Evolutionary conservation across 257 asterid species (phyloP).

Genomic region (Prunella vulgaris): DNA sequence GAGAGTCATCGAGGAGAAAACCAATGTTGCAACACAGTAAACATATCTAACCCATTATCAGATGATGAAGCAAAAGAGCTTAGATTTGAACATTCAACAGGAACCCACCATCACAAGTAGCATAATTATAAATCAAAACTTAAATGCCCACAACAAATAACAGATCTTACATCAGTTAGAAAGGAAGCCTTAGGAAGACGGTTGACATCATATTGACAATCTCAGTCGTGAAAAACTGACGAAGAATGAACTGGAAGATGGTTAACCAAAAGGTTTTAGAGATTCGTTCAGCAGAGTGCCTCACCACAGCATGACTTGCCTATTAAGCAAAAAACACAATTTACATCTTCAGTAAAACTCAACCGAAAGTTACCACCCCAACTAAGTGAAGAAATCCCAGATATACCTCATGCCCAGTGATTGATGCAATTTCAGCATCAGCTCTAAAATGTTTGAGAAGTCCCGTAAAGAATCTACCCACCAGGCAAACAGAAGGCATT

Average conservation of each 20-base stretch:
- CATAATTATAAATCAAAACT: not conserved
- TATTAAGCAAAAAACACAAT: conserved; percentile 31
- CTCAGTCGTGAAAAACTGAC: conserved; percentile 85
- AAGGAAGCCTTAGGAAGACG: conserved; percentile 82
- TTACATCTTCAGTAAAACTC: conserved; percentile 1
- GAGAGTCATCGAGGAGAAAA: no score
- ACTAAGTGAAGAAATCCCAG: not conserved
- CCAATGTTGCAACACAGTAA: no score
- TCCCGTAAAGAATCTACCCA: conserved; percentile 94
- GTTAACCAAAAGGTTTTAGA: conserved; percentile 82
- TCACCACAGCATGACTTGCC: conserved; percentile 94
- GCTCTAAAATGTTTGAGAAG: conserved; percentile 73
- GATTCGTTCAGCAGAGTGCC: conserved; percentile 78
- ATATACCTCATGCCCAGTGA: conserved; percentile 85
- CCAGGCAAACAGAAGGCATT: conserved; percentile 91
- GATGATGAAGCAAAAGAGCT: conserved; percentile 4
- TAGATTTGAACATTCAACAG: conserved; percentile 3
- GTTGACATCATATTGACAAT: conserved; percentile 72
- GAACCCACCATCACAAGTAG: not conserved
- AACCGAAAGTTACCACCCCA: not conserved
- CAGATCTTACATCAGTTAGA: conserved; percentile 68
- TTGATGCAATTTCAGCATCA: conserved; percentile 83
- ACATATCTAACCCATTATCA: no score
- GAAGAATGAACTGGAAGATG: conserved; percentile 66
- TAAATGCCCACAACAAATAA: not conserved